Conservation (phyloP, 208 protist species). For the Herpetomonas samuelpessoai region DNA sequence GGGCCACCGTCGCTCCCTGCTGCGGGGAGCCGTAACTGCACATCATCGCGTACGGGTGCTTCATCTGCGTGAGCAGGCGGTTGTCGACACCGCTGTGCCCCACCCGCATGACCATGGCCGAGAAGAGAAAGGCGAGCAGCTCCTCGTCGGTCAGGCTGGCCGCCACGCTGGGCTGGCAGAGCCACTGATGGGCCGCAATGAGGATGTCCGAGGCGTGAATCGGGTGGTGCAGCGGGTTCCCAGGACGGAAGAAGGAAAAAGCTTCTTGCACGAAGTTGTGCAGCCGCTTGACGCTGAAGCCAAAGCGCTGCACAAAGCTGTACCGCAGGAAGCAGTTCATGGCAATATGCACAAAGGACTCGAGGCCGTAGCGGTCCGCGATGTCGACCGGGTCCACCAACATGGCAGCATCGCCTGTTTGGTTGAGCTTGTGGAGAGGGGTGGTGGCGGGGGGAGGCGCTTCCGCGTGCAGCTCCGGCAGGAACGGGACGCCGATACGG, state of each 20-base stretch:
- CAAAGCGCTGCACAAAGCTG: conserved; percentile 46
- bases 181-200: conserved; percentile 58
- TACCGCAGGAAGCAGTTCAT: conserved; percentile 73
- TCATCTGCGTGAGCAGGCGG: conserved; percentile 61
- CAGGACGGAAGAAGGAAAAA: conserved; percentile 35
- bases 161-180: conserved; percentile 30
- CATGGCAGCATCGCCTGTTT: neutral
- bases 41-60: conserved; percentile 51
- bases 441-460: conserved; percentile 3
- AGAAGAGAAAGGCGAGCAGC: conserved; percentile 55
- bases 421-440: neutral
- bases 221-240: conserved; percentile 77
- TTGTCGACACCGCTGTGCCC: conserved; percentile 67
- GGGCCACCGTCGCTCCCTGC: conserved; percentile 41
- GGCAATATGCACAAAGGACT: conserved; percentile 38
- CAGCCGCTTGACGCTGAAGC: conserved; percentile 39
- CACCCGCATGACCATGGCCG: conserved; percentile 45
- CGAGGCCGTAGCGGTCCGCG: conserved; percentile 6
- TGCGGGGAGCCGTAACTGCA: conserved; percentile 55
- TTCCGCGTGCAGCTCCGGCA: conserved; percentile 27
- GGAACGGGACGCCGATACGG: conserved; percentile 34
- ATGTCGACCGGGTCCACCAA: conserved; percentile 9
- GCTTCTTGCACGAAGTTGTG: conserved; percentile 35
- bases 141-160: conserved; percentile 45
- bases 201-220: conserved; percentile 76